These are phyloP conservation scores for Talaromyces rugulosus DNA, from an alignment of 2,329 filamentous ascomycete genomes.

Conservation along the genomic window DNA sequence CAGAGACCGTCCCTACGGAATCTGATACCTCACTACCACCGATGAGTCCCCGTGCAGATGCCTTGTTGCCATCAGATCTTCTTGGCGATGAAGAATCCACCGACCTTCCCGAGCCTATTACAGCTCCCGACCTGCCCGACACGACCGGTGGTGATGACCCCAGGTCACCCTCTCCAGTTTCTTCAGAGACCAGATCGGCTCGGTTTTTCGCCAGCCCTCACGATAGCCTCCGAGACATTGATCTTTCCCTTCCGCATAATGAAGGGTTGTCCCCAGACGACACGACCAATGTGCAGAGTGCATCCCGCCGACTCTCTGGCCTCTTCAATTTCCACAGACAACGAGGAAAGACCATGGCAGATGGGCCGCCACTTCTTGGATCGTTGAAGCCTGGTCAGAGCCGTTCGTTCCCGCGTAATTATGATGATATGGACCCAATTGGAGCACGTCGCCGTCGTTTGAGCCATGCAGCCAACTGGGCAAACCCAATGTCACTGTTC, in stretches of 20 bases:
- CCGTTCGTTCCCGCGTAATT: conserved; percentile 58
- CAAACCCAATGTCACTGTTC: conserved; percentile 46
- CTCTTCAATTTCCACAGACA: conserved; percentile 57
- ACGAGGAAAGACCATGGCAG: conserved; percentile 57
- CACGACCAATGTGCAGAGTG: conserved; percentile 40
- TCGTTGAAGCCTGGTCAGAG: conserved; percentile 58
- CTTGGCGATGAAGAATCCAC: conserved; percentile 52
- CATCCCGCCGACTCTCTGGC: conserved; percentile 52
- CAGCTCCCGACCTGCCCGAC: conserved; percentile 23
- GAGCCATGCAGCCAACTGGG: conserved; percentile 56
- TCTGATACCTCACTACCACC: conserved; percentile 54
- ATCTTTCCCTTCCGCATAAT: conserved; percentile 24
- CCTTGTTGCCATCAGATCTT: conserved; percentile 58
- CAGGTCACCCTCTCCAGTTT: conserved; percentile 42
- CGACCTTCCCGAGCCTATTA: conserved; percentile 28
- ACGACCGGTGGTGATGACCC: conserved; percentile 17
- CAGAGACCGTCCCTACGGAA: conserved; percentile 44
- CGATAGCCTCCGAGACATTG: conserved; percentile 36
- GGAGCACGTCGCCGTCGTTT: conserved; percentile 49
- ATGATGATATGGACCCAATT: conserved; percentile 49
- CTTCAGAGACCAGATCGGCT: conserved; percentile 39
- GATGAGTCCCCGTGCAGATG: conserved; percentile 61
- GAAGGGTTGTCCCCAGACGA: conserved; percentile 18
- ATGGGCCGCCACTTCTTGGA: conserved; percentile 55
- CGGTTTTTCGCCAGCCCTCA: conserved; percentile 46